Evolutionary conservation across 2,329 filamentous ascomycete species (phyloP).

Genomic region (Ophiocordyceps australis): DNA sequence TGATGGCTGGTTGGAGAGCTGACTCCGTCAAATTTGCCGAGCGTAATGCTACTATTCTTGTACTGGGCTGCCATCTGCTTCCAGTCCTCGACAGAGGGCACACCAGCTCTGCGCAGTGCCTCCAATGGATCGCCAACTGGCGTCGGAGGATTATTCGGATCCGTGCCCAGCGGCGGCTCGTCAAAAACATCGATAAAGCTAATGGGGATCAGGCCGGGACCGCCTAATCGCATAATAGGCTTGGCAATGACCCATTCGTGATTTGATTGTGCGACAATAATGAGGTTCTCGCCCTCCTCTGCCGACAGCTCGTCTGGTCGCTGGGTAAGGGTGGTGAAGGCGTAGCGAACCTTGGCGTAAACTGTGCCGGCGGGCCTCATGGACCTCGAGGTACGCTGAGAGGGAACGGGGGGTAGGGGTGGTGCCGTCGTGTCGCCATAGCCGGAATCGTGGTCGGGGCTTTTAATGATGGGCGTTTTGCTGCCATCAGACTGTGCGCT

Average conservation of each 20-base stretch:
- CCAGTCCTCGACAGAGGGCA: slow-evolving; percentile 95
- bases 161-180: slow-evolving; percentile 33
- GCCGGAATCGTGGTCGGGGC: slow-evolving; percentile 75
- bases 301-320: slow-evolving; percentile 79
- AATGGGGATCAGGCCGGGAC: slow-evolving; percentile 86
- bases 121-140: slow-evolving; percentile 68
- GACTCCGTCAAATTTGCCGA: slow-evolving; percentile 69
- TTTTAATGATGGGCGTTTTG: slow-evolving; percentile 29
- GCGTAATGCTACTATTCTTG: slow-evolving; percentile 94
- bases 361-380: slow-evolving; percentile 63
- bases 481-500: slow-evolving; percentile 53
- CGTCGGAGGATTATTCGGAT: slow-evolving; percentile 68
- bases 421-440: slow-evolving; percentile 31
- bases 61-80: slow-evolving; percentile 99
- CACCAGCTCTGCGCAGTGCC: slow-evolving; percentile 72
- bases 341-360: slow-evolving; percentile 92
- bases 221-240: slow-evolving; percentile 92
- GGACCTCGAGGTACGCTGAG: slow-evolving; percentile 30
- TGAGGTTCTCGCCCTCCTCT: slow-evolving; percentile 88
- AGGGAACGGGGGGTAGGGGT: slow-evolving; percentile 6
- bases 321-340: slow-evolving; percentile 77
- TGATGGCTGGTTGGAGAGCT: slow-evolving; percentile 20
- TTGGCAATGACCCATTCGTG: slow-evolving; percentile 99
- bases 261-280: slow-evolving; percentile 96
- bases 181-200: slow-evolving; percentile 94